Evolutionary conservation across 441 rosid species (phyloP).

Genomic region (Bocquillonia castaneifolia): DNA sequence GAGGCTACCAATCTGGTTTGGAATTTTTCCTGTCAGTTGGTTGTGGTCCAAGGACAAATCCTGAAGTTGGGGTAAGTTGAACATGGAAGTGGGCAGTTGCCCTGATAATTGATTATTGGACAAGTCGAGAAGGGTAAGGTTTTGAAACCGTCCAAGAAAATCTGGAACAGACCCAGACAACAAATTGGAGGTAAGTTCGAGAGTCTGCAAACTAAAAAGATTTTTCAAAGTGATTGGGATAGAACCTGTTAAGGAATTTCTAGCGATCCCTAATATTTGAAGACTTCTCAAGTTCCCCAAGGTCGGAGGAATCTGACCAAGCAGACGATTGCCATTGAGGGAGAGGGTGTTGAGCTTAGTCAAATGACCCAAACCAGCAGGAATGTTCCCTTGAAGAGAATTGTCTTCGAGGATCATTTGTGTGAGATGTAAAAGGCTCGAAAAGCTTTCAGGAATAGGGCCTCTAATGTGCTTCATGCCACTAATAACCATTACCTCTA

Average conservation of each 20-base stretch:
- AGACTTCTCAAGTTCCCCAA: conserved; percentile 54
- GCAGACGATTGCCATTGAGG: conserved; percentile 57
- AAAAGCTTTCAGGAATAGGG: conserved; percentile 60
- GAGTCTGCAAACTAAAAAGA: conserved; percentile 47
- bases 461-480: conserved; percentile 81
- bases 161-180: conserved; percentile 69
- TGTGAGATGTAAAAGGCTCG: conserved; percentile 40
- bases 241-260: conserved; percentile 65
- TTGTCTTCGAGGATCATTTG: conserved; percentile 71
- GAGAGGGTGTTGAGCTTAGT: conserved; percentile 50
- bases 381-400: conserved; percentile 64
- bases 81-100: conserved; percentile 55
- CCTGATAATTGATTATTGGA: conserved; percentile 68
- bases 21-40: conserved; percentile 56
- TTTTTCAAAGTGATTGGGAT: conserved; percentile 53
- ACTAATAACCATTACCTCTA: conserved; percentile 52
- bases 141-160: conserved; percentile 41
- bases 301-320: conserved; percentile 61
- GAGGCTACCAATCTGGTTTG: conserved; percentile 52
- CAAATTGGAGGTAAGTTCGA: conserved; percentile 74
- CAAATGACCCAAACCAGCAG: conserved; percentile 52
- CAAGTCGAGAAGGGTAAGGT: conserved; percentile 55
- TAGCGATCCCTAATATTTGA: conserved; percentile 37
- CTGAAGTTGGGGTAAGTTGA: conserved; percentile 48
- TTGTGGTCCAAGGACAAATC: conserved; percentile 65